Evolutionary conservation across 441 rosid species (phyloP), one percentile per base, ranked within the genome.

Genomic region (Adansonia rubrostipa): DNA sequence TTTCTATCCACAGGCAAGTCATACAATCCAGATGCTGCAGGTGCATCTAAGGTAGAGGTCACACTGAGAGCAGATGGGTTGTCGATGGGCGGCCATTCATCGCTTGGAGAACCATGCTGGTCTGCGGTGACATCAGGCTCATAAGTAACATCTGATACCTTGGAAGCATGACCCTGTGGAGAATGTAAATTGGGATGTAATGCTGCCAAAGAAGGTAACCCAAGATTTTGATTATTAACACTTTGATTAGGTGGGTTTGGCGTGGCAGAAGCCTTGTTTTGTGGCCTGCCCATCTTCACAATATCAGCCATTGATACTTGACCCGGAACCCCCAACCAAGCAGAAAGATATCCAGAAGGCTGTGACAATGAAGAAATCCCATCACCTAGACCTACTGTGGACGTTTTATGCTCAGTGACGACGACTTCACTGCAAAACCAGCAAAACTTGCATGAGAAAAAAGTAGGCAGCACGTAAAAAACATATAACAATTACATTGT

Each of bases 221-320:
- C 58, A 75, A 60, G 83, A 73, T 81, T 81, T 47, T 19, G 83
- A 79, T 83, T 88, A 82, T 80, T 81, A 81, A 79, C 86, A 80
- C 75, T 82, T 47, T 77, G 86, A 22, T 71, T 86, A 76, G 91
- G 82, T 73, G 47, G 81, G 74, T 74, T 85, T 44, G 82, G 53
- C 79, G 80, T 9, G 33, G 62, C 73, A 67, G 90, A 80, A 66
- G 81, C 81, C 86, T 91, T 89, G 80, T 75, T 84, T n/a, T 87
- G 94, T 33, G 97, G 98, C 88, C 85, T 87, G 71, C 99, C 97
- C 98, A 88, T 90, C 88, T 93, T 96, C 77, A 96, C 99, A 80
- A 96, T 87, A 81, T 96, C 99, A 79, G 99, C 99, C 99, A 96
- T 91, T 15, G 99, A 94, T 81, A 83, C 86, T 83, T 96, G 97